These are phyloP conservation scores for Trametopsis cervina DNA, from an alignment of 768 basidiomycete genomes.

Conservation along the genomic window DNA sequence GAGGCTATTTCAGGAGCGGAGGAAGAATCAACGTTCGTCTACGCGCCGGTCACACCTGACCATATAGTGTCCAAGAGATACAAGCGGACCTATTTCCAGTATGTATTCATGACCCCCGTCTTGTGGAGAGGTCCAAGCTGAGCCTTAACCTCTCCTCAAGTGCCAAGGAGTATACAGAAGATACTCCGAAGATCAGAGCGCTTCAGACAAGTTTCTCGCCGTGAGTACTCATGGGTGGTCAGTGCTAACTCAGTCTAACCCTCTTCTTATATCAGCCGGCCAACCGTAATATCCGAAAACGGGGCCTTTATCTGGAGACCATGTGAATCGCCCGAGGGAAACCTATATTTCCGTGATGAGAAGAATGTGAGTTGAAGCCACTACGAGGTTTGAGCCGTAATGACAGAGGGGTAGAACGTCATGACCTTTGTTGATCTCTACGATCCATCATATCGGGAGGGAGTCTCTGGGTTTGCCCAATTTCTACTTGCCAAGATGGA, in stretches of 20 bases:
- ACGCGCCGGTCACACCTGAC: not conserved
- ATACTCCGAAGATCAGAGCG: not conserved
- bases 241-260: no score
- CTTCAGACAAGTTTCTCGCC: not conserved
- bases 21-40: not conserved
- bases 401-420: conserved; percentile 4
- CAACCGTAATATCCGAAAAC: no score
- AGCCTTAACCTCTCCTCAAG: not conserved
- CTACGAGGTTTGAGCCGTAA: no score
- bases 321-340: conserved; percentile 5
- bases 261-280: no score
- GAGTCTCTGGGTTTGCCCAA: not conserved
- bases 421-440: conserved; percentile 5
- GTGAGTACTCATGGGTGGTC: no score
- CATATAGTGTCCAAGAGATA: not conserved
- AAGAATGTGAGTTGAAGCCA: not conserved
- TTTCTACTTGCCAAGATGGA: not conserved
- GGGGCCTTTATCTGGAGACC: not conserved
- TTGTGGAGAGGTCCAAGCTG: no score
- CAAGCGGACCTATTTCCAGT: not conserved
- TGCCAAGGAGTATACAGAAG: not conserved
- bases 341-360: conserved; percentile 3
- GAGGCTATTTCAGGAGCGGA: not conserved
- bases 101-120: not conserved
- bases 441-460: not conserved